Evolutionary conservation across 768 basidiomycete species (phyloP).

Genomic region (Leccinellum albellum): DNA sequence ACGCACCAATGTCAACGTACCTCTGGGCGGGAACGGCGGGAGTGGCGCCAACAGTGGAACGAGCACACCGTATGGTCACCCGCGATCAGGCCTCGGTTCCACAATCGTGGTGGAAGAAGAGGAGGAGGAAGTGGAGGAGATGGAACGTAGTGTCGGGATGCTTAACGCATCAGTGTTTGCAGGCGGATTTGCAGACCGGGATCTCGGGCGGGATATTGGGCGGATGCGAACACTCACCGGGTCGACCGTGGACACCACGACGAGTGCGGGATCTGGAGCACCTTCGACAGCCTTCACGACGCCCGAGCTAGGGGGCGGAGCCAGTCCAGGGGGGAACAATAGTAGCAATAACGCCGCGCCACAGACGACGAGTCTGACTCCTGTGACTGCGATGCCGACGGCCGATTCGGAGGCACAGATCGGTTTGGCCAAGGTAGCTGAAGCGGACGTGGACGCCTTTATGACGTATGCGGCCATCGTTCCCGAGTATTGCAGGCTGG

Average conservation of each 20-base stretch:
- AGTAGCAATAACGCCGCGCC: constrained; percentile 30
- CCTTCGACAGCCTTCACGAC: constrained; percentile 58
- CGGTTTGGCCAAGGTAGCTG: constrained; percentile 78
- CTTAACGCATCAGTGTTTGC: constrained; percentile 30
- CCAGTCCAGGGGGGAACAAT: constrained; percentile 33
- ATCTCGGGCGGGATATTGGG: constrained; percentile 35
- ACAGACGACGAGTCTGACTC: constrained; percentile 57
- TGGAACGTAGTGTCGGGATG: constrained; percentile 38
- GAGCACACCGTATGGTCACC: constrained; percentile 62
- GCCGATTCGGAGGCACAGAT: constrained; percentile 69
- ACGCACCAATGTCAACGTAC: constrained; percentile 56
- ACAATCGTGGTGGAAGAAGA: constrained; percentile 67
- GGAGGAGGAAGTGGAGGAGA: constrained; percentile 66
- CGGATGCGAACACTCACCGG: constrained; percentile 56
- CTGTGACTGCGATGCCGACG: constrained; percentile 69
- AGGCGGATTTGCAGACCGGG: constrained; percentile 39
- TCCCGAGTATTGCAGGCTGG: constrained; percentile 77
- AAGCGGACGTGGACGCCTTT: constrained; percentile 80
- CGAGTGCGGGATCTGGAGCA: constrained; percentile 34
- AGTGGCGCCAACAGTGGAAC: constrained; percentile 62
- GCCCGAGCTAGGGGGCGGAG: constrained; percentile 47
- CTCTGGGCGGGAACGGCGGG: constrained; percentile 30
- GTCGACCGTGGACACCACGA: constrained; percentile 36
- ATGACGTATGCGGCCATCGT: constrained; percentile 84
- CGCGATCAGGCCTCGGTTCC: constrained; percentile 49